These are phyloP conservation scores for Fusarium virguliforme DNA, from an alignment of 2,329 filamentous ascomycete species.

Conservation along the genomic window DNA sequence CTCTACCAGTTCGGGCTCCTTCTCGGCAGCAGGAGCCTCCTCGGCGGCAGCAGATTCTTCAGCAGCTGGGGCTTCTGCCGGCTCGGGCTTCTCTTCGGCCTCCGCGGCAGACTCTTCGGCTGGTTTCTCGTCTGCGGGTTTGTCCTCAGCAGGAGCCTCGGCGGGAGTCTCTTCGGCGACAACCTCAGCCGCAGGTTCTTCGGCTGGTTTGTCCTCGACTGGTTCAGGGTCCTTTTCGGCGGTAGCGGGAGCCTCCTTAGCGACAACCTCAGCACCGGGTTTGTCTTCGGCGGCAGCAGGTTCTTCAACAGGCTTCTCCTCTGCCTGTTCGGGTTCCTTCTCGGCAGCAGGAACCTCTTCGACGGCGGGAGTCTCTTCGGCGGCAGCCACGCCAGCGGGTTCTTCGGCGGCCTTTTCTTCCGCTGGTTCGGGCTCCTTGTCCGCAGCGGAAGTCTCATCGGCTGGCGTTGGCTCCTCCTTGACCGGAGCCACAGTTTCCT, in stretches of 20 bases:
- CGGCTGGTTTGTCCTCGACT: slow-evolving; percentile 2
- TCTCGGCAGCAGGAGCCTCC: background rate
- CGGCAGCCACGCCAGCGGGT: slow-evolving; percentile 5
- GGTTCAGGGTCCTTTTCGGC: background rate
- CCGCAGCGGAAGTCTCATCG: slow-evolving; percentile 12
- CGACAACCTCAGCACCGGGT: slow-evolving; percentile 25
- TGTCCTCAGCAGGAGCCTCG: slow-evolving; percentile 3
- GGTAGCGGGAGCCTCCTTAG: background rate
- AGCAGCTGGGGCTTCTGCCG: background rate
- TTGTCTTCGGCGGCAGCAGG: background rate
- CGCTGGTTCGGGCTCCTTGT: slow-evolving; percentile 7
- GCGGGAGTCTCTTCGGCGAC: slow-evolving; percentile 13
- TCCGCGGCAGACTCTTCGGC: slow-evolving; percentile 14
- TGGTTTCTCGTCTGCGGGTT: slow-evolving; percentile 21
- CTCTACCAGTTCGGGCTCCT: background rate
- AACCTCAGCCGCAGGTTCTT: background rate
- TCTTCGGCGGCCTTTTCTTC: slow-evolving; percentile 21
- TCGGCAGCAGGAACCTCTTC: background rate
- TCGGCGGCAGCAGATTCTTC: background rate
- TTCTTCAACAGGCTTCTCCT: slow-evolving; percentile 20
- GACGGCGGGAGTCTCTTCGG: background rate
- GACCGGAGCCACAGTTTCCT: slow-evolving; percentile 11
- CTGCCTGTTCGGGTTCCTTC: background rate
- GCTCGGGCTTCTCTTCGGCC: slow-evolving; percentile 1
- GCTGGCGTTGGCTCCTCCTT: slow-evolving; percentile 17